Evolutionary conservation across 257 asterid genomes (phyloP).

Genomic region (Solanum chmielewskii): DNA sequence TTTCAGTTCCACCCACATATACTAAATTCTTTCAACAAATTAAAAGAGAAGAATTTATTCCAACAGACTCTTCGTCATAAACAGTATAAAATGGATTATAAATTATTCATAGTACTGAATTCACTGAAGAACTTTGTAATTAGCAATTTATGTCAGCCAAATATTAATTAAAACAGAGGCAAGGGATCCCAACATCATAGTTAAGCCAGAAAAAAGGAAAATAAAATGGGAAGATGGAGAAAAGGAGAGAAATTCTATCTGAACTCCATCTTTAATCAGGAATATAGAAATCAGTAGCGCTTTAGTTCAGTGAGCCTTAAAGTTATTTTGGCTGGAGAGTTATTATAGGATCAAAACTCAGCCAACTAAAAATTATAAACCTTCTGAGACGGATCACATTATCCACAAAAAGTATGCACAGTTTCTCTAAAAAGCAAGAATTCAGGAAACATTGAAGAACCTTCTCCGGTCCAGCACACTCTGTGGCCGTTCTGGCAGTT

Average conservation of each 20-base stretch:
- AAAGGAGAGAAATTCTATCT: not conserved
- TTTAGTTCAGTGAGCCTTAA: not conserved
- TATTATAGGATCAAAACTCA: not conserved
- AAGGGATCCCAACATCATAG: not conserved
- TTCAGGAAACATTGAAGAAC: slow-evolving; percentile 15
- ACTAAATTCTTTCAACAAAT: not conserved
- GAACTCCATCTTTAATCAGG: not conserved
- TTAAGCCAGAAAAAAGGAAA: not conserved
- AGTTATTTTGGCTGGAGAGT: not conserved
- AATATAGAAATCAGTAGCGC: not conserved
- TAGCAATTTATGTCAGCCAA: not conserved
- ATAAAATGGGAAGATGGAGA: not conserved
- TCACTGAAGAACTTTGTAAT: not conserved
- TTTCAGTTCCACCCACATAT: not conserved
- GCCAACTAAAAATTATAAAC: not conserved
- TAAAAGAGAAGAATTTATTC: not conserved
- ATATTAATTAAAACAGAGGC: not conserved
- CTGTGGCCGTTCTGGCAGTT: slow-evolving; percentile 83
- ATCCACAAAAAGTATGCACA: not conserved
- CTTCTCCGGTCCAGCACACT: slow-evolving; percentile 85
- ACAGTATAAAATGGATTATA: not conserved
- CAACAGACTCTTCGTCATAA: not conserved
- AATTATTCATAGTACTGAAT: not conserved
- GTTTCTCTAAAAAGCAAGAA: not conserved
- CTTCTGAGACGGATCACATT: not conserved